Evolutionary conservation across 306 rosid species (phyloP), one percentile per base, ranked within the genome.

Genomic region (Casuarina glauca): DNA sequence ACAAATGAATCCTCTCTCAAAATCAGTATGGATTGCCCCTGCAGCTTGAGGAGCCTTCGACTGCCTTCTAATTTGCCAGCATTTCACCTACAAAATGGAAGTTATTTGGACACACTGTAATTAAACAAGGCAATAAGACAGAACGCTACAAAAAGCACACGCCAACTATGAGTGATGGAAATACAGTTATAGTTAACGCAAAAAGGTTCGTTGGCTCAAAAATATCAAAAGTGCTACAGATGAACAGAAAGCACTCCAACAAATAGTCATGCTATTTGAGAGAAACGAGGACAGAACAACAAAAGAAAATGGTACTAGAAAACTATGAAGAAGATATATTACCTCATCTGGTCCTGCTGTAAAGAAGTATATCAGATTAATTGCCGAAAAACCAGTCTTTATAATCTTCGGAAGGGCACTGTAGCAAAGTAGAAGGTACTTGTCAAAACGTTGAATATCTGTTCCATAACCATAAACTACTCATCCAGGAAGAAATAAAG

Each of bases 261-360:
- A 57, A 6, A 20, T 57, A 35, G 3, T 20, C 44, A 11, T 17
- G 17, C 45, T n/a, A 66, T 17, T 19, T 16, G 20, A 48, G 7
- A 54, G 13, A 9, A 8, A 10, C 36, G 51, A 20, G 53, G 43
- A 45, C 0, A 49, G 64, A 5, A 39, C 20, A 51, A 17, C 48
- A 62, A 64, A 70, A n/a, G 46, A 26, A 41, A 72, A 66, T 13
- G 10, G 64, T 67, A 26, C 52, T 2, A 49, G 26, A 32, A 12
- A 74, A 11, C 45, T 64, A 64, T 2, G 12, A 82, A 61, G 12
- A 82, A 61, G 43, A 69, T 45, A 62, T 64, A 42, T 73, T 86
- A 96, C 99, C 99, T 96, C 98, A 85, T 96, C 99, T 75, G 99
- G 97, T 43, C 99, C 98, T 1, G 99, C 99, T 1, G 99, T 96